Conservation (phyloP, 2,329 filamentous ascomycete genomes). For the Venturia aucupariae region DNA sequence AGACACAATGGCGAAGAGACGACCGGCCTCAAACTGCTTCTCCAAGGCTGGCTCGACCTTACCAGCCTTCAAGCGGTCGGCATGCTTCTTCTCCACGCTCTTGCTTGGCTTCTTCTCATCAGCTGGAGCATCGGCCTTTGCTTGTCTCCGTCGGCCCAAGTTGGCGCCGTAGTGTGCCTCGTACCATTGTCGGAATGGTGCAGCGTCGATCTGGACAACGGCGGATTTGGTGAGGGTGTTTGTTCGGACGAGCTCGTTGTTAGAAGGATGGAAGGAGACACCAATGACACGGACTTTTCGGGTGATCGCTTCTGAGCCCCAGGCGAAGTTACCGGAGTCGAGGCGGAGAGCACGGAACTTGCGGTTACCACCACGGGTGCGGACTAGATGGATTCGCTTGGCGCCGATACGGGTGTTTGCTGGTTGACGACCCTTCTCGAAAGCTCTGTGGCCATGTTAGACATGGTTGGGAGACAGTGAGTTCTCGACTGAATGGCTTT, state of each 20-base stretch:
- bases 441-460: slow-evolving; percentile 78
- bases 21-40: slow-evolving; percentile 99
- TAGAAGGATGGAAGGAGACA: slow-evolving; percentile 95
- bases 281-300: slow-evolving; percentile 99
- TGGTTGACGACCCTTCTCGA: slow-evolving; percentile 99
- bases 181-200: slow-evolving; percentile 99
- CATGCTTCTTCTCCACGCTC: slow-evolving; percentile 93
- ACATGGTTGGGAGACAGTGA: slow-evolving; percentile 11
- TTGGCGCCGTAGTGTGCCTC: slow-evolving; percentile 96
- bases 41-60: slow-evolving; percentile 91
- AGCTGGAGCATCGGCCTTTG: slow-evolving; percentile 60
- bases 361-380: slow-evolving; percentile 96
- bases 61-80: slow-evolving; percentile 73
- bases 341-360: slow-evolving; percentile 99
- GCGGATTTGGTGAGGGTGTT: slow-evolving; percentile 99
- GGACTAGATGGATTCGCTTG: slow-evolving; percentile 95
- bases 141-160: slow-evolving; percentile 84
- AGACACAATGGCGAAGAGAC: slow-evolving; percentile 86
- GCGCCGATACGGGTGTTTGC: slow-evolving; percentile 98
- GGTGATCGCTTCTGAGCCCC: slow-evolving; percentile 94
- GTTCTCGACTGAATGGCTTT: slow-evolving; percentile 14
- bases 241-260: slow-evolving; percentile 99
- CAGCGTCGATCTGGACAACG: slow-evolving; percentile 97
- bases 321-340: slow-evolving; percentile 98
- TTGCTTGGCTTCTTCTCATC: slow-evolving; percentile 81